Percentiles rank a stretch among this genome's conserved stretches.
These are phyloP conservation scores for Drosera capensis DNA, from an alignment of 148 eudicot species.

Conservation along the genomic window DNA sequence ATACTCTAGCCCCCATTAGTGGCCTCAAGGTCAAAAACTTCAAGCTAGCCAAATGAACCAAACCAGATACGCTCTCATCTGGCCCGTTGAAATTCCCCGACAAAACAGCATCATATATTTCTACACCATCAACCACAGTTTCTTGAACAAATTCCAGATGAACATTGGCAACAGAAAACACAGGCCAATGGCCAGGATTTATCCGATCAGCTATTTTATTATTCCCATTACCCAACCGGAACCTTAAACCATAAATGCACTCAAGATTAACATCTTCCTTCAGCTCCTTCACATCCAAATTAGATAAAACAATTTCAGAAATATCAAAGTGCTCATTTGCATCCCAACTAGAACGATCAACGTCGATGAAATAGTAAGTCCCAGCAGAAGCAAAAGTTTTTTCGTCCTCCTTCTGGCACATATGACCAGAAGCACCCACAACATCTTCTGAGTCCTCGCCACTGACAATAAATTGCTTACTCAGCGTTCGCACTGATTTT, in stretches of 20 bases:
- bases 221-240: conserved; percentile 40
- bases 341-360: conserved; percentile 37
- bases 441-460: too few relatives aligned
- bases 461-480: too few relatives aligned
- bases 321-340: conserved; percentile 44
- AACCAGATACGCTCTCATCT: conserved; percentile 63
- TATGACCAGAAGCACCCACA: conserved; percentile 9
- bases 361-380: conserved; percentile 39
- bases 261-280: conserved; percentile 26
- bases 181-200: conserved; percentile 67
- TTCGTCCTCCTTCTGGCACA: conserved; percentile 9
- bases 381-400: too few relatives aligned
- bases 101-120: conserved; percentile 31
- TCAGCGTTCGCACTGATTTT: conserved; percentile 31
- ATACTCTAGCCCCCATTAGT: conserved; percentile 25
- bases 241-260: conserved; percentile 28
- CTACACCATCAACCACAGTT: conserved; percentile 18
- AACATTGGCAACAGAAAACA: conserved; percentile 30
- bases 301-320: conserved; percentile 56
- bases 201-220: conserved; percentile 27
- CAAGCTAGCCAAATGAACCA: conserved; percentile 55
- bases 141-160: conserved; percentile 34
- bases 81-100: conserved; percentile 71
- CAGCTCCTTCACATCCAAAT: conserved; percentile 34
- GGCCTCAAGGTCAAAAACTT: conserved; percentile 64